phyloP scores from a whole-genome alignment of 169 alveolate species.

The Plasmodium billcollinsi region DNA sequence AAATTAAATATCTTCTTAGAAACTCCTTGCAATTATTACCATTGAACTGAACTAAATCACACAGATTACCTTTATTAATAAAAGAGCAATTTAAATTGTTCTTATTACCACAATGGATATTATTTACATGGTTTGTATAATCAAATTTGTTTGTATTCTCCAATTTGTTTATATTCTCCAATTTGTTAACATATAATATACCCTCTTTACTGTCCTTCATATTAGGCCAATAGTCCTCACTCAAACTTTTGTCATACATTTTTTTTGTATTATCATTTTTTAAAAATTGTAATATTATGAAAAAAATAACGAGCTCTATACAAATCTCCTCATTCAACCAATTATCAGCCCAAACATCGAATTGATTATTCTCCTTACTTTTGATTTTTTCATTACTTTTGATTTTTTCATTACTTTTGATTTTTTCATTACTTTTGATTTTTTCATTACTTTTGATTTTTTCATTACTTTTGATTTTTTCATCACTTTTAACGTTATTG shows the following conservation, averaged over 20 bases:
- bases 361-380: background rate
- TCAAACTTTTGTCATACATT: slow-evolving; percentile 63
- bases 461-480: no score
- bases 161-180: no score
- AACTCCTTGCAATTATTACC: slow-evolving; percentile 40
- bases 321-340: slow-evolving; percentile 51
- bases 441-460: background rate
- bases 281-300: slow-evolving; percentile 55
- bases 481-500: background rate
- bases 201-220: background rate
- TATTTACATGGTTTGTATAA: no score
- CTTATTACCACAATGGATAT: background rate
- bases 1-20: slow-evolving; percentile 30
- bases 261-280: slow-evolving; percentile 53
- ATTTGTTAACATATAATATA: background rate
- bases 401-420: background rate
- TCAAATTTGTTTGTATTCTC: no score
- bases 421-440: background rate
- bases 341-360: slow-evolving; percentile 13
- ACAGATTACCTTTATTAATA: slow-evolving; percentile 10
- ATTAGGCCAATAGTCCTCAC: slow-evolving; percentile 73
- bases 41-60: slow-evolving; percentile 33
- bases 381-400: background rate
- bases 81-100: background rate
- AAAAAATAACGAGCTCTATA: slow-evolving; percentile 53